Evolutionary conservation across 116 monocot genomes (phyloP).

Genomic region (Phalaenopsis hybrid): DNA sequence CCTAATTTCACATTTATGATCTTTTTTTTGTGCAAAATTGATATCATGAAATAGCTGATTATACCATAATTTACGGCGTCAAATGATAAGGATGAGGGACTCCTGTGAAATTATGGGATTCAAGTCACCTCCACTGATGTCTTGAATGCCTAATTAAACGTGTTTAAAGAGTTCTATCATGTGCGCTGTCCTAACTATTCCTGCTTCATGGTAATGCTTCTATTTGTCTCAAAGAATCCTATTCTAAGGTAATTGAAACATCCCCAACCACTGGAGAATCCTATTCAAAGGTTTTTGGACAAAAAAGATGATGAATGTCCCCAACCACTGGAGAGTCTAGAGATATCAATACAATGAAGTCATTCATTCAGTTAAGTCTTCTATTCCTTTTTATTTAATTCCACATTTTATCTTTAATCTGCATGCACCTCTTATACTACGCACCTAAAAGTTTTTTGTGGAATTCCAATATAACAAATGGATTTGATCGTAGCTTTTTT

Average conservation of each 20-base stretch:
- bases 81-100: neutral
- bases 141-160: neutral
- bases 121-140: neutral
- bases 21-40: neutral
- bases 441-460: neutral
- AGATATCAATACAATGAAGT: neutral
- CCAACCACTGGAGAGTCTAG: neutral
- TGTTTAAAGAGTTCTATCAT: neutral
- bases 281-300: too few species aligned
- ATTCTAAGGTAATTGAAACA: neutral
- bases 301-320: neutral
- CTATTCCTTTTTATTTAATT: neutral
- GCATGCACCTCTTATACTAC: neutral
- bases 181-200: neutral
- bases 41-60: neutral
- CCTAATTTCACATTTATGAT: slow-evolving; percentile 1
- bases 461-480: neutral
- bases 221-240: neutral
- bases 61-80: neutral
- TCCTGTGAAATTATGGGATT: neutral
- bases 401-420: neutral
- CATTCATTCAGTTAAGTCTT: neutral
- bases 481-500: neutral
- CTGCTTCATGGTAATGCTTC: slow-evolving; percentile 1
- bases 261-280: neutral